Conservation (phyloP, 176 grass and related monocot species). For the Juncus effusus region DNA sequence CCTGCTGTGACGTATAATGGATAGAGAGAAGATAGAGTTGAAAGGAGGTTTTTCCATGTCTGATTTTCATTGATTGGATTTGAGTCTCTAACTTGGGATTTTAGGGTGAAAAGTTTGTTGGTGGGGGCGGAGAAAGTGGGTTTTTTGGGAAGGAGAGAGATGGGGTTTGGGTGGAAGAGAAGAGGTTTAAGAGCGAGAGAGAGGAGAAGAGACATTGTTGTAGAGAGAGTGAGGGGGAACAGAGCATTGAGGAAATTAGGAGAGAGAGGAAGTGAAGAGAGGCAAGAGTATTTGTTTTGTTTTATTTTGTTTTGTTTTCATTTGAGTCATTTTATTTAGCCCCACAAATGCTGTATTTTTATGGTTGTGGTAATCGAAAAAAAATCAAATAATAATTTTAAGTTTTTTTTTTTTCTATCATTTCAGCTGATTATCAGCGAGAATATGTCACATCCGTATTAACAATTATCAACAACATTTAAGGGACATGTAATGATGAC, state of each 20-base stretch:
- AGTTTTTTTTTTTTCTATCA: too few relatives aligned
- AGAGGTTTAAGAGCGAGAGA: slow-evolving; percentile 2
- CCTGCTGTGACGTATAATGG: slow-evolving; percentile 55
- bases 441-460: too few relatives aligned
- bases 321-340: too few relatives aligned
- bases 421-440: too few relatives aligned
- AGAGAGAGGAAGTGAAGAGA: too few relatives aligned
- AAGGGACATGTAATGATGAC: too few relatives aligned
- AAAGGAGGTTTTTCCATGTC: slow-evolving; percentile 40
- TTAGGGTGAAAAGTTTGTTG: slow-evolving; percentile 2
- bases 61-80: background rate
- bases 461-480: too few relatives aligned
- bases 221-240: background rate
- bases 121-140: background rate
- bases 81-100: slow-evolving; percentile 23
- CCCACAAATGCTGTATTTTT: too few relatives aligned
- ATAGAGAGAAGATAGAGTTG: slow-evolving; percentile 54
- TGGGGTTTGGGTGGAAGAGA: background rate
- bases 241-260: background rate
- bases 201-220: slow-evolving; percentile 43
- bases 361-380: too few relatives aligned
- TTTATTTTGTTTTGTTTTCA: too few relatives aligned
- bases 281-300: too few relatives aligned
- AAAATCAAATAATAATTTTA: too few relatives aligned
- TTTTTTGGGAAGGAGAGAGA: slow-evolving; percentile 6